Evolutionary conservation across 805 yeast species (phyloP).

Genomic region (Saccharomycopsis guyanensis): DNA sequence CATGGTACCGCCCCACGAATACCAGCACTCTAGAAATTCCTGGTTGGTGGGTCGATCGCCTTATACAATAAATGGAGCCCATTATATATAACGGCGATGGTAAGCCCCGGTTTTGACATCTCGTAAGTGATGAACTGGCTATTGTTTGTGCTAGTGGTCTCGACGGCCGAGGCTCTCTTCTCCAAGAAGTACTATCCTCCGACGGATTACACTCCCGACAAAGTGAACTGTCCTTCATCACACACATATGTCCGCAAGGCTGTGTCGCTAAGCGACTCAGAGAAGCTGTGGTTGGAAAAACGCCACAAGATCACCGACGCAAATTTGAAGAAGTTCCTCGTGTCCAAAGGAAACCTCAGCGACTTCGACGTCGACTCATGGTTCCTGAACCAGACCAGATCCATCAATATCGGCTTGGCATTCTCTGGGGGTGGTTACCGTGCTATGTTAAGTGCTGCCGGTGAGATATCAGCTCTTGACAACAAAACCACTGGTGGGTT

Average conservation of each 20-base stretch:
- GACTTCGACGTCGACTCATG: constrained; percentile 34
- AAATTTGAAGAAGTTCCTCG: constrained; percentile 36
- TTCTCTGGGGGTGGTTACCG: constrained; percentile 88
- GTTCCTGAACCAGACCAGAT: constrained; percentile 23
- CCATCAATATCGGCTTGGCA: constrained; percentile 47
- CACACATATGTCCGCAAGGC: constrained; percentile 42
- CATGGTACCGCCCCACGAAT: no score
- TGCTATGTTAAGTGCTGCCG: constrained; percentile 83
- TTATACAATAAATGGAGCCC: no score
- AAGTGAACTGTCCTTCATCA: constrained; percentile 44
- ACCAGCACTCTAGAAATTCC: no score
- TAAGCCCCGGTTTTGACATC: no score
- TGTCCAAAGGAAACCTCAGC: constrained; percentile 29
- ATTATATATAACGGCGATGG: no score
- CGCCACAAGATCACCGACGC: constrained; percentile 40
- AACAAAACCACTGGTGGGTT: constrained; percentile 54
- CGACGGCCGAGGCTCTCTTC: neutral
- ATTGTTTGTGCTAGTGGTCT: constrained; percentile 31
- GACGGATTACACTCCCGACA: constrained; percentile 48
- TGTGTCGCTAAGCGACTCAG: constrained; percentile 36
- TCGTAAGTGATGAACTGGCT: no score
- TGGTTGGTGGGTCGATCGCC: no score
- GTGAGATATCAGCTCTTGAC: constrained; percentile 72
- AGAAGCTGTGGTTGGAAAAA: constrained; percentile 42
- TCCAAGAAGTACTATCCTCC: constrained; percentile 26